Evolutionary conservation across 305 asterid species (phyloP), one percentile per base, ranked within the genome.

Genomic region (Euphrasia arctica): DNA sequence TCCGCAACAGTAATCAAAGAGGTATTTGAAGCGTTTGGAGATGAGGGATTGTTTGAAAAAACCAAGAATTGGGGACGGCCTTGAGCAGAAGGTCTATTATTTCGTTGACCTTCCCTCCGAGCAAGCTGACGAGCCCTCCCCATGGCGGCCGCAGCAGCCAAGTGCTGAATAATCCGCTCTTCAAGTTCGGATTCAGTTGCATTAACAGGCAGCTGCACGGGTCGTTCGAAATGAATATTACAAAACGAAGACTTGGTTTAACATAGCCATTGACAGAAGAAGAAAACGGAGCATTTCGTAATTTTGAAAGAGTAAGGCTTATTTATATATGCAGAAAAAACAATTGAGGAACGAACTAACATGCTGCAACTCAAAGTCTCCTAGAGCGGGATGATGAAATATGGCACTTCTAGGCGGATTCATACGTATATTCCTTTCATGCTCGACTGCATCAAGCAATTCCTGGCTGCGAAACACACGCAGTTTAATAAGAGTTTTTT

Each of bases 111-210:
- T 50, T 84, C 97, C 68, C 98, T 83, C 65, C 97, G 75, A 65
- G 91, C 86, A 60, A 92, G 78, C 73, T 91, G 90, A 52, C 96
- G 91, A 65, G 97, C 88, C 77, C 97, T 77, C 59, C 97, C 98
- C 98, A 89, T 89, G 36, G 98, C 91, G 28, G 98, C 97, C 1
- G 97, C 98, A 48, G 96, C 98, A 57, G 96, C 96, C 65, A 92
- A 83, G 83, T 92, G 98, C 80, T 92, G 98, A 76, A 92, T 87
- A 45, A 92, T 89, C 18, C 91, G 83, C 68, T 92, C 97, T 66
- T 92, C 97, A n/a, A 92, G 96, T 66, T 92, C 98, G 11, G 95
- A 84, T 63, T 92, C 98, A 64, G 86, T 84, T 60, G 86, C 86
- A 69, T 78, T 85, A 34, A 81, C 96, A 4, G 98, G 98, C 78